Percentiles rank a stretch among this genome's conserved stretches.
Evolutionary conservation across 2,329 filamentous ascomycete species (phyloP).

Genomic region (Trichothecium sympodiale): DNA sequence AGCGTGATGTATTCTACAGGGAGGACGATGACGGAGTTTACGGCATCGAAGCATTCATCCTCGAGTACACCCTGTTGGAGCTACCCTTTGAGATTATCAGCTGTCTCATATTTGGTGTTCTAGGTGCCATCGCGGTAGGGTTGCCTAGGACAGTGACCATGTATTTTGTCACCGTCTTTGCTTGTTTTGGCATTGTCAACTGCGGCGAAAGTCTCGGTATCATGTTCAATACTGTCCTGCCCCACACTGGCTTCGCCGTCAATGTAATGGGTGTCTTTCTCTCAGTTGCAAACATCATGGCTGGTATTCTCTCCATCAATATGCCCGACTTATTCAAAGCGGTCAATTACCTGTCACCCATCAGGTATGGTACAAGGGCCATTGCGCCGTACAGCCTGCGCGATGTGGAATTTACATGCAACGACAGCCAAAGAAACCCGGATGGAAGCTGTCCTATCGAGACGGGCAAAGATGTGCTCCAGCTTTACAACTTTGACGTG

Average conservation of each 20-base stretch:
- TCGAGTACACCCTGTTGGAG: conserved; percentile 59
- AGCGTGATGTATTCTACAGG: conserved; percentile 66
- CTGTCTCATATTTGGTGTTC: conserved; percentile 52
- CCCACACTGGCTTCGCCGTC: conserved; percentile 64
- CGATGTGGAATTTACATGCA: conserved; percentile 53
- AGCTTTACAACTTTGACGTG: conserved; percentile 55
- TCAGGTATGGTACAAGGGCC: conserved; percentile 59
- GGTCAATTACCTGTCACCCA: conserved; percentile 61
- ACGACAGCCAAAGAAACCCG: conserved; percentile 43
- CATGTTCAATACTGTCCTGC: conserved; percentile 68
- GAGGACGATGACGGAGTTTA: conserved; percentile 68
- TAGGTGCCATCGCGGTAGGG: conserved; percentile 54
- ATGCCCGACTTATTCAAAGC: conserved; percentile 55
- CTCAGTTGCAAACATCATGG: conserved; percentile 60
- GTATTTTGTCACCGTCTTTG: conserved; percentile 57
- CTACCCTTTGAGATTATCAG: conserved; percentile 60
- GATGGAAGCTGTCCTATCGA: conserved; percentile 53
- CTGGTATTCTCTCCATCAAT: conserved; percentile 58
- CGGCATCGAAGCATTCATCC: conserved; percentile 57
- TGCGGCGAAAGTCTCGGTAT: conserved; percentile 70
- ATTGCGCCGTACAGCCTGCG: conserved; percentile 55
- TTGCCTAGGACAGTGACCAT: conserved; percentile 51
- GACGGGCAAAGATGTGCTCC: conserved; percentile 55
- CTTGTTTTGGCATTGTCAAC: conserved; percentile 61
- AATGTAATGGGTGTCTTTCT: conserved; percentile 62